Conservation (phyloP, 768 basidiomycete species). For the Termitomyces sp. region DNA sequence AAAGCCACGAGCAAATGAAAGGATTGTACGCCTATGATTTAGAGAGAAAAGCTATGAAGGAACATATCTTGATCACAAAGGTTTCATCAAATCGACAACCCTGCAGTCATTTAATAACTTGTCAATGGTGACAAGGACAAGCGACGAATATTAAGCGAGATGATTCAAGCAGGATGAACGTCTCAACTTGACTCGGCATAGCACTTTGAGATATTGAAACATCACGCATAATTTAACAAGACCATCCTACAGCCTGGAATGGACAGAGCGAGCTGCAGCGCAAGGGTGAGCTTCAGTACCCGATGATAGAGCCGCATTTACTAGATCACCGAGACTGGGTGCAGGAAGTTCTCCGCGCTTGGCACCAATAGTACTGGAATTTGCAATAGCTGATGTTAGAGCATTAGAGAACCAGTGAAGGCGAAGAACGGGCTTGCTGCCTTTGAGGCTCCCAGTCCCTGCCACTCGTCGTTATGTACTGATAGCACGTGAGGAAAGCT, state of each 20-base stretch:
- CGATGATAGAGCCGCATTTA: background rate
- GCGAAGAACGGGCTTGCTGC: background rate
- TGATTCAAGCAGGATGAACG: background rate
- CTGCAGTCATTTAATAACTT: no score
- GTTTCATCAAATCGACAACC: background rate
- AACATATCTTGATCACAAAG: background rate
- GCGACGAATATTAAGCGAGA: no score
- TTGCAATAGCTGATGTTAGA: background rate
- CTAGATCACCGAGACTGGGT: background rate
- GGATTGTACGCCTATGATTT: background rate
- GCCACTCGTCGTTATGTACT: no score
- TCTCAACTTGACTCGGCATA: background rate
- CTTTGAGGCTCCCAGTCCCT: background rate
- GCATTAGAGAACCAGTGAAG: background rate
- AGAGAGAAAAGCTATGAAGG: background rate
- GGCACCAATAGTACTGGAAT: background rate
- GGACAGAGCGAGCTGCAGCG: background rate
- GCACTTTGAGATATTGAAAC: background rate
- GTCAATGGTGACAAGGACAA: no score
- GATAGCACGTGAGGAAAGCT: no score
- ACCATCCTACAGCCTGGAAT: background rate
- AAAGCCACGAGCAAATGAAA: background rate
- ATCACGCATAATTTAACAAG: background rate
- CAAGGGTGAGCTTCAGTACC: background rate
- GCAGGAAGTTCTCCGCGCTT: background rate